Evolutionary conservation across 768 basidiomycete species (phyloP).

Genomic region (Suillus paluster): DNA sequence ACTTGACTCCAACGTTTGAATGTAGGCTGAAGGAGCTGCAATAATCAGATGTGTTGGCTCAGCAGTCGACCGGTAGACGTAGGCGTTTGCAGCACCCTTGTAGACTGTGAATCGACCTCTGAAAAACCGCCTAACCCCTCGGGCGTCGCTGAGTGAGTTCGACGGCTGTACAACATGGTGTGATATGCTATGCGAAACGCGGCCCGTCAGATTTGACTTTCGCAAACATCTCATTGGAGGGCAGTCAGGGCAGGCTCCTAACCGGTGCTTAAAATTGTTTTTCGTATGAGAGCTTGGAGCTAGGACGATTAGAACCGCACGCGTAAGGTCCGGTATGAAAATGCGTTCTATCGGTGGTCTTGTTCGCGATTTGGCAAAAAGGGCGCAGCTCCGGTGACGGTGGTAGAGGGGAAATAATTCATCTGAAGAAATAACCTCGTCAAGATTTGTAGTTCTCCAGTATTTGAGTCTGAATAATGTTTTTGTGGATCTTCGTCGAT

Average conservation of each 20-base stretch:
- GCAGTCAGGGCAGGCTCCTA: background rate
- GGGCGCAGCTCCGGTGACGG: background rate
- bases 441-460: background rate
- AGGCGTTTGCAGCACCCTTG: background rate
- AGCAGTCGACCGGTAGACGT: background rate
- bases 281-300: background rate
- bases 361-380: conserved; percentile 1
- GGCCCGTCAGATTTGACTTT: background rate
- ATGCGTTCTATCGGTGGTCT: background rate
- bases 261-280: background rate
- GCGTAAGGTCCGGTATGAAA: conserved; percentile 6
- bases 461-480: background rate
- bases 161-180: background rate
- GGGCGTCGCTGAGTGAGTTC: background rate
- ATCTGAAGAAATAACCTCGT: background rate
- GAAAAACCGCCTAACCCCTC: background rate
- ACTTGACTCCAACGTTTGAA: background rate
- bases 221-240: background rate
- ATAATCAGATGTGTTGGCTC: background rate
- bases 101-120: background rate
- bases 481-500: too few species aligned
- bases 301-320: background rate
- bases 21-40: background rate
- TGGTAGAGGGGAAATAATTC: background rate
- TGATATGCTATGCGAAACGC: background rate